Evolutionary conservation across 164 flowering plant genomes (phyloP).

Genomic region (Platanus orientalis): DNA sequence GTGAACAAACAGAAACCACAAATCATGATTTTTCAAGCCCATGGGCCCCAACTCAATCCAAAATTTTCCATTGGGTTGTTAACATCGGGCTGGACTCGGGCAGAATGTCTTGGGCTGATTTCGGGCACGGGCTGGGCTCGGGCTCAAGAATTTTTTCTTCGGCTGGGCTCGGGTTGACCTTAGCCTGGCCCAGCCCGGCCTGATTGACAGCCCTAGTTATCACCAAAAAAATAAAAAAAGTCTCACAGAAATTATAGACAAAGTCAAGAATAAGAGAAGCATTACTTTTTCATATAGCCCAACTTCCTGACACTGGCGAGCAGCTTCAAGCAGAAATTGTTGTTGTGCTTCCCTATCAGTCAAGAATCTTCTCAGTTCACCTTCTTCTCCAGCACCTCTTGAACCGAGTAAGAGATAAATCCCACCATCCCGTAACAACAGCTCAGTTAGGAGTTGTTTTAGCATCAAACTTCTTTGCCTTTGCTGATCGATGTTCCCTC

Average conservation of each 20-base stretch:
- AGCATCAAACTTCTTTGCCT: constrained; percentile 82
- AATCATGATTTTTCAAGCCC: no score
- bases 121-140: no score
- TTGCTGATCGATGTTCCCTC: constrained; percentile 72
- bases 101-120: no score
- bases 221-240: neutral
- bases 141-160: no score
- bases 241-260: neutral
- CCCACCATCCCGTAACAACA: constrained; percentile 80
- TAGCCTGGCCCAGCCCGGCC: no score
- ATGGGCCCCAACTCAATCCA: no score
- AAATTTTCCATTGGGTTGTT: no score
- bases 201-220: no score
- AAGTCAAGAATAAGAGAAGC: constrained; percentile 10
- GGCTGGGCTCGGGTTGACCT: no score
- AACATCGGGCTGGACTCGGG: no score
- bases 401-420: constrained; percentile 76
- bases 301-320: constrained; percentile 83
- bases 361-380: constrained; percentile 69
- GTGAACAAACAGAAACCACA: no score
- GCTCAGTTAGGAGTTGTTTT: constrained; percentile 81
- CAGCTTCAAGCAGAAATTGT: constrained; percentile 90
- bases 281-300: constrained; percentile 87
- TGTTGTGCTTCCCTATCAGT: constrained; percentile 52
- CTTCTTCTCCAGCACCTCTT: constrained; percentile 93